Base-by-base conservation (phyloP, 2,329 filamentous ascomycete genomes). In the Nannizzia gypsea region DNA sequence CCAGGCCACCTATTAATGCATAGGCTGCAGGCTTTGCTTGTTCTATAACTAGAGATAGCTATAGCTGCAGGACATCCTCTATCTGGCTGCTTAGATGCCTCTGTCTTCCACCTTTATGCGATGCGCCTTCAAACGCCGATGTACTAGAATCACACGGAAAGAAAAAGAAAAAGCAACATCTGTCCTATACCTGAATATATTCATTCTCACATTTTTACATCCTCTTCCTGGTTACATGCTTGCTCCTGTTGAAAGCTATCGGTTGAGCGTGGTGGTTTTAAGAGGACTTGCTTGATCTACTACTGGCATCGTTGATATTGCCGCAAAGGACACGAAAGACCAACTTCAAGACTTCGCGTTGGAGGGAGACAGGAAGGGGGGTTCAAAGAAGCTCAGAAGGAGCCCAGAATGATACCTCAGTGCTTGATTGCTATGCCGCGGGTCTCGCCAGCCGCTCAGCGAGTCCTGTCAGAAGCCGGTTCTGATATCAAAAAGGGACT, bases 361-460 rank as follows among this genome's bases (percentile, higher is more conserved):
- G 38, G n/a, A n/a, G 38, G n/a, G n/a, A 46, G 20, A 24, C n/a
- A n/a, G n/a, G 20, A 24, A 46, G n/a, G 9, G 38, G 38, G 17
- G 42, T 6, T 44, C 11, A 20, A n/a, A 20, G 15, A 4, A n/a
- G 40, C 40, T 15, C 40, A 22, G n/a, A 46, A 26, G 13, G 26
- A 22, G 24, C 2, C 13, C 48, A 52, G 22, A 15, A 52, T 52
- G 48, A 52, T 56, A 38, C n/a, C 54, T 13, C 22, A 56, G 11
- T 56, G 54, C 22, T 38, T 56, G 54, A 40, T 11, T 40, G 6
- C 36, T 5, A 40, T 38, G 13, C 8, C 52, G 6, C 26, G 38
- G 9, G 40, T 61, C 34, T 56, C 63, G 13, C 48, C 61, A 13
- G 64, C 63, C 24, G 61, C 63, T 2, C 54, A 22, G 9, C 26